These are phyloP conservation scores for Penicillium cinerascens DNA, from an alignment of 495 filamentous ascomycete species.

Conservation along the genomic window DNA sequence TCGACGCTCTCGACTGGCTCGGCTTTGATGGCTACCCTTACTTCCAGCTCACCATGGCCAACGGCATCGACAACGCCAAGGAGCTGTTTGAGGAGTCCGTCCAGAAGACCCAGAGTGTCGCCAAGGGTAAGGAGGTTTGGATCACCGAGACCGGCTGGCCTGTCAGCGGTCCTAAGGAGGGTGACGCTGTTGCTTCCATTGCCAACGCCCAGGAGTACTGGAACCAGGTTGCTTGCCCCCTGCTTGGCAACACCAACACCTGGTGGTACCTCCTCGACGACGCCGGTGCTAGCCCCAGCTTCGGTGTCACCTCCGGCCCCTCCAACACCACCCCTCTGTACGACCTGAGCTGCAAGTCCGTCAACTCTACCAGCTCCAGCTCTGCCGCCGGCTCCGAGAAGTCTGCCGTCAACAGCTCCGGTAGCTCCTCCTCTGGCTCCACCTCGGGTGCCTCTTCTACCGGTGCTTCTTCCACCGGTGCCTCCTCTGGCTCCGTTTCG, in stretches of 20 bases:
- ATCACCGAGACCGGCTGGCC: constrained; percentile 92
- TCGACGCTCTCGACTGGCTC: constrained; percentile 68
- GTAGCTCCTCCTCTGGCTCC: background rate
- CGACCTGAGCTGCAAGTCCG: constrained; percentile 56
- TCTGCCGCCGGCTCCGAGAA: constrained; percentile 14
- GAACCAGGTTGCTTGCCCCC: constrained; percentile 70
- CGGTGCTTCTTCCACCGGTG: background rate
- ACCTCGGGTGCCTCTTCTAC: constrained; percentile 7
- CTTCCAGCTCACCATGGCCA: constrained; percentile 68
- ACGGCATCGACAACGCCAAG: constrained; percentile 60
- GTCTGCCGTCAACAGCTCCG: constrained; percentile 1
- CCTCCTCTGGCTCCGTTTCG: constrained; percentile 9
- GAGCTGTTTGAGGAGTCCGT: constrained; percentile 62
- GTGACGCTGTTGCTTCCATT: constrained; percentile 57
- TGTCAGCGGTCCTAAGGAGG: constrained; percentile 58
- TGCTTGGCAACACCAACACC: constrained; percentile 64
- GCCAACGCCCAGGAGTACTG: constrained; percentile 78
- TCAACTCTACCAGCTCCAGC: constrained; percentile 21
- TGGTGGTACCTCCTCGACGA: constrained; percentile 78
- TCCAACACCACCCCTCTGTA: constrained; percentile 58
- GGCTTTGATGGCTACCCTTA: constrained; percentile 75
- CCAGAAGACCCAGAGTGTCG: constrained; percentile 52
- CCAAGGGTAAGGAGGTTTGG: constrained; percentile 71
- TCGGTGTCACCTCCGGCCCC: constrained; percentile 57
- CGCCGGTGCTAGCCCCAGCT: constrained; percentile 60